Evolutionary conservation across 129 eudicot genomes (phyloP).

Genomic region (Tanacetum coccineum): DNA sequence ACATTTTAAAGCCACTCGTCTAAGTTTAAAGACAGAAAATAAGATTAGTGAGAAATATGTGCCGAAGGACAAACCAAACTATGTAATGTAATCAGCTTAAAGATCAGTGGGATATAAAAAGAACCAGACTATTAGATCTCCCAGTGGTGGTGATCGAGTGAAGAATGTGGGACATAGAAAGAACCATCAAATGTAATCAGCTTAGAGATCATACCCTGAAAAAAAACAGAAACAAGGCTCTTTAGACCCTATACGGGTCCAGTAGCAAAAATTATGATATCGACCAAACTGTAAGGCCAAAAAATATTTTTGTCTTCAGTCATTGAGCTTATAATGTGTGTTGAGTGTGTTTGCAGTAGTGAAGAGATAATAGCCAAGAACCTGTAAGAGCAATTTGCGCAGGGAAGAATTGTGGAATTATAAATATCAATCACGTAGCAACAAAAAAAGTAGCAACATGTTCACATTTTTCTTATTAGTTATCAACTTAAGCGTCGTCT

Average conservation of each 20-base stretch:
- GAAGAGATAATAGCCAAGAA: not conserved
- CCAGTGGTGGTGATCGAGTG: too few species aligned
- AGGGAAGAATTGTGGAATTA: not conserved
- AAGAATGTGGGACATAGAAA: too few species aligned
- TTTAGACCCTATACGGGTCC: not conserved
- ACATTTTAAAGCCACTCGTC: too few species aligned
- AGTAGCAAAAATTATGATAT: not conserved
- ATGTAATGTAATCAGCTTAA: too few species aligned
- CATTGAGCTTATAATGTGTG: not conserved
- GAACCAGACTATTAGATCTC: too few species aligned
- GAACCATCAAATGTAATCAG: too few species aligned
- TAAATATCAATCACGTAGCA: not conserved
- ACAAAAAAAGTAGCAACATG: slow-evolving; percentile 1
- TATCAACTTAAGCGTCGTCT: slow-evolving; percentile 10
- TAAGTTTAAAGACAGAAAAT: too few species aligned
- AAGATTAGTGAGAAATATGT: too few species aligned
- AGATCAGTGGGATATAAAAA: too few species aligned
- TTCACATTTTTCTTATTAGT: slow-evolving; percentile 21
- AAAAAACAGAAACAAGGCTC: not conserved
- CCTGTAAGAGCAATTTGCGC: slow-evolving; percentile 21
- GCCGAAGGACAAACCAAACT: too few species aligned
- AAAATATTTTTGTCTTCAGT: not conserved
- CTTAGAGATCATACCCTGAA: too few species aligned
- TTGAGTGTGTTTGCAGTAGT: not conserved
- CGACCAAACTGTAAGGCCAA: not conserved